Conservation (phyloP, 371 early-diverging fungal genomes). For the Smittium culicis region DNA sequence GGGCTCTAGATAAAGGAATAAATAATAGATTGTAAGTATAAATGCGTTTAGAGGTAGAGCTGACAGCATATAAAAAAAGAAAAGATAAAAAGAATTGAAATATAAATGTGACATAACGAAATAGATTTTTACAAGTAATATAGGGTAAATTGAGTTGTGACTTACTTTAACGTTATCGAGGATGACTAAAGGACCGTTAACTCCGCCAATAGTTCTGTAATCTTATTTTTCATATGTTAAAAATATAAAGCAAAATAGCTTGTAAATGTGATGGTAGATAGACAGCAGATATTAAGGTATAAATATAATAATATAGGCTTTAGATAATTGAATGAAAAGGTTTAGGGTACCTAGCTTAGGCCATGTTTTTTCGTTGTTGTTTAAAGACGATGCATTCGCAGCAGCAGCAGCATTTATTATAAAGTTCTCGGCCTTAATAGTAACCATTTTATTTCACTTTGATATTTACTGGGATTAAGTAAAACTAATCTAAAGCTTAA, state of each 20-base stretch:
- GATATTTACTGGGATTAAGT: too few relatives aligned
- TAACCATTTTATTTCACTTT: constrained; percentile 3
- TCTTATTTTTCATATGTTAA: constrained; percentile 37
- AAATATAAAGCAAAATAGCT: neutral
- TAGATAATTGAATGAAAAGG: too few relatives aligned
- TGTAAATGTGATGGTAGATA: neutral
- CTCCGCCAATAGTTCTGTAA: constrained; percentile 97
- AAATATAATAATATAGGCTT: too few relatives aligned
- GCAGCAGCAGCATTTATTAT: constrained; percentile 52
- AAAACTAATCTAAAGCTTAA: too few relatives aligned
- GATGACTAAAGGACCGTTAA: constrained; percentile 99
- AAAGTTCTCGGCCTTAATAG: constrained; percentile 38
- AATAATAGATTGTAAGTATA: constrained; percentile 4
- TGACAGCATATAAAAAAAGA: neutral
- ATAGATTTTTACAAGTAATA: neutral
- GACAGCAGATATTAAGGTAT: too few relatives aligned
- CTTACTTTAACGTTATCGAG: constrained; percentile 93
- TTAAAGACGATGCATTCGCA: constrained; percentile 35
- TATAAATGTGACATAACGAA: neutral
- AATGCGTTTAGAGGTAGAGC: constrained; percentile 38
- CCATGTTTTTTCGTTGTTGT: constrained; percentile 57
- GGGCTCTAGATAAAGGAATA: constrained; percentile 42
- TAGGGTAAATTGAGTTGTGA: too few relatives aligned
- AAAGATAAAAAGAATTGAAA: neutral
- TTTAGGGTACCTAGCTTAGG: constrained; percentile 80